A percentile compares a stretch with the other conserved stretches of the same genome.
These are phyloP conservation scores for Cyclotella choctawhatcheeana DNA, from an alignment of 108 stramenopile genomes.

Conservation along the genomic window DNA sequence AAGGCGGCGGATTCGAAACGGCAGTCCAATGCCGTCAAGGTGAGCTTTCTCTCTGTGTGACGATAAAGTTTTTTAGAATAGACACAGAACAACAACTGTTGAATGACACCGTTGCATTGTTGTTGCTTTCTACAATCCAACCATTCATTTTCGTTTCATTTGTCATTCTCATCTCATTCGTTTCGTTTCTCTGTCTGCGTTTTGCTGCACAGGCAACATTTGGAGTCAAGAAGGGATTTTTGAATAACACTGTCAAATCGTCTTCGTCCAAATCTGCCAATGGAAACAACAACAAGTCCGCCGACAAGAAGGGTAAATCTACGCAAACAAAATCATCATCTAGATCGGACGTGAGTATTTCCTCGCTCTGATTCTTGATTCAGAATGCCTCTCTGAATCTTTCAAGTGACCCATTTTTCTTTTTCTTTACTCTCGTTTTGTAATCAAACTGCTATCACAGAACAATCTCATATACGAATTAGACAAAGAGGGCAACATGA, in stretches of 20 bases:
- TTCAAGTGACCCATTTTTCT: no score
- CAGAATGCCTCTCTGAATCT: not conserved
- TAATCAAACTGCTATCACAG: not conserved
- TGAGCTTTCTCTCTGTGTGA: not conserved
- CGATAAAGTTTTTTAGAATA: no score
- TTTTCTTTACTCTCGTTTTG: no score
- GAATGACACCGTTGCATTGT: no score
- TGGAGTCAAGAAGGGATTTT: slow-evolving; percentile 50
- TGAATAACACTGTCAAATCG: no score
- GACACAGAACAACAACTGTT: no score
- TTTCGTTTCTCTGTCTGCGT: slow-evolving; percentile 5
- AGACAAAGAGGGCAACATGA: slow-evolving; percentile 40
- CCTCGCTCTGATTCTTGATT: not conserved
- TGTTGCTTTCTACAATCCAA: no score
- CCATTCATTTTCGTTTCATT: no score
- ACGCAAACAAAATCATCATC: no score
- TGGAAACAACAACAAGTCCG: no score
- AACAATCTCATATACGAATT: slow-evolving; percentile 42
- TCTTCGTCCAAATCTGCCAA: slow-evolving; percentile 8
- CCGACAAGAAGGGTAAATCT: no score
- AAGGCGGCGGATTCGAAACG: not conserved
- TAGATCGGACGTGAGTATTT: not conserved
- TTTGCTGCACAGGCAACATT: slow-evolving; percentile 23
- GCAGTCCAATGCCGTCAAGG: not conserved
- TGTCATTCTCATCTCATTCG: no score